Evolutionary conservation across 495 filamentous ascomycete species (phyloP).

Genomic region (Neurospora tetraspora): DNA sequence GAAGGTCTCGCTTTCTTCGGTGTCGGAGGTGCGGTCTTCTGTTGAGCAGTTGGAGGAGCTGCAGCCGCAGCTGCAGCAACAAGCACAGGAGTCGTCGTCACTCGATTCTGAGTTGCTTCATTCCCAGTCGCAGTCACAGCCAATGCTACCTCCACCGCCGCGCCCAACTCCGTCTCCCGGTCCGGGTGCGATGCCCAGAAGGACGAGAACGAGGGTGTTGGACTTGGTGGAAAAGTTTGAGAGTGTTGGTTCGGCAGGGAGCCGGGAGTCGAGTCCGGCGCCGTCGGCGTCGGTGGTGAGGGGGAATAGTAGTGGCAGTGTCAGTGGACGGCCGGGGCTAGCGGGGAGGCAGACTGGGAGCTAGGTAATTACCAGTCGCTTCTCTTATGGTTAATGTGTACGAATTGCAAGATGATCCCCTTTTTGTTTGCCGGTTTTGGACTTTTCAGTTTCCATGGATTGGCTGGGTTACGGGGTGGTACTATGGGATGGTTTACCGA

Average conservation of each 20-base stretch:
- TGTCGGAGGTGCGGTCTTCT: not conserved
- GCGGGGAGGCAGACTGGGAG: not conserved
- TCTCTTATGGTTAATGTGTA: not conserved
- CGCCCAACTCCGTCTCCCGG: not conserved
- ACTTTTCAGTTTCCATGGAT: not conserved
- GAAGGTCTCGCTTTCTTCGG: not conserved
- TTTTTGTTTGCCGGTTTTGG: not conserved
- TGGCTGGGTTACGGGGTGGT: not conserved
- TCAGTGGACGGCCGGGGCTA: not conserved
- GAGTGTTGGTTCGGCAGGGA: constrained; percentile 17
- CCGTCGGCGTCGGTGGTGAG: not conserved
- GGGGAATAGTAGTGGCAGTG: not conserved
- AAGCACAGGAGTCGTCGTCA: not conserved
- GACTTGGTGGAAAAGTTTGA: constrained; percentile 39
- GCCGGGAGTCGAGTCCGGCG: constrained; percentile 19
- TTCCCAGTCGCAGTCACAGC: not conserved
- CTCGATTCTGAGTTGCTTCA: not conserved
- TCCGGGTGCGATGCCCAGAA: not conserved
- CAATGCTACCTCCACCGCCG: not conserved
- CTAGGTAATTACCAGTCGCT: not conserved
- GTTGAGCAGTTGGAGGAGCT: not conserved
- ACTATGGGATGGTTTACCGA: not conserved
- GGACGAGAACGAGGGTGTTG: constrained; percentile 31
- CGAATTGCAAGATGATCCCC: not conserved
- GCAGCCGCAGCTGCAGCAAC: not conserved